Evolutionary conservation across 1,139 yeast genomes (phyloP), one percentile per base, ranked within the genome.

Genomic region (Kluyveromyces sp.): DNA sequence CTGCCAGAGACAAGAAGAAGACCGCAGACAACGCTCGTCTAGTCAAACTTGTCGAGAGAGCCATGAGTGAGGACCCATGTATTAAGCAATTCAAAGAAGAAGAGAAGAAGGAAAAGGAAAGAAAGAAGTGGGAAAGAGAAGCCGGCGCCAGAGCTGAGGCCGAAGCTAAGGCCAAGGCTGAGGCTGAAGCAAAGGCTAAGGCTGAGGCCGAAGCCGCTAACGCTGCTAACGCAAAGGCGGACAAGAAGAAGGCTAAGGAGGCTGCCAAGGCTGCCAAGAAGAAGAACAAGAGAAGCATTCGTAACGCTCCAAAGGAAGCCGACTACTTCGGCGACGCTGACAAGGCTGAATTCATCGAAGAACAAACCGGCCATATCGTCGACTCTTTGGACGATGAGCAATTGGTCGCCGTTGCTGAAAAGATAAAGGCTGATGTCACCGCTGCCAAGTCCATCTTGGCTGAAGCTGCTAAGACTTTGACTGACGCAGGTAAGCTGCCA

Each of bases 131-230:
- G 97, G 98, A 92, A 67, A 84, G 83, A 67, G 98, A 89, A 67
- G 95, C 97, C 45, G 97, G 96, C 56, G 80, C 95, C 36, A 85
- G 97, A 75, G 83, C 88, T 65, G 97, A 92, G 51, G 96, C 95
- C 47, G 94, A 83, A 62, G 94, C 88, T 41, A 78, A 78, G 60
- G 84, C 82, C 58, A 81, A 80, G 68, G 94, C 86, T 55, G 95
- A 85, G 53, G 95, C 83, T 53, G 96, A 85, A 54, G 85, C 85
- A 46, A 77, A 76, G 59, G 78, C 76, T 60, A 85, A 83, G 58
- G 87, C 85, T 46, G 94, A 82, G 66, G 87, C 77, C 45, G 94
- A 79, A 44, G 84, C 80, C 50, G 67, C 72, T 19, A 70, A 70
- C 36, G 80, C 79, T 49, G 72, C 75, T 43, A 61, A 69, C 43